phyloP scores from a whole-genome alignment of 2,329 filamentous ascomycete species.

The Malbranchea cinnamomea region DNA sequence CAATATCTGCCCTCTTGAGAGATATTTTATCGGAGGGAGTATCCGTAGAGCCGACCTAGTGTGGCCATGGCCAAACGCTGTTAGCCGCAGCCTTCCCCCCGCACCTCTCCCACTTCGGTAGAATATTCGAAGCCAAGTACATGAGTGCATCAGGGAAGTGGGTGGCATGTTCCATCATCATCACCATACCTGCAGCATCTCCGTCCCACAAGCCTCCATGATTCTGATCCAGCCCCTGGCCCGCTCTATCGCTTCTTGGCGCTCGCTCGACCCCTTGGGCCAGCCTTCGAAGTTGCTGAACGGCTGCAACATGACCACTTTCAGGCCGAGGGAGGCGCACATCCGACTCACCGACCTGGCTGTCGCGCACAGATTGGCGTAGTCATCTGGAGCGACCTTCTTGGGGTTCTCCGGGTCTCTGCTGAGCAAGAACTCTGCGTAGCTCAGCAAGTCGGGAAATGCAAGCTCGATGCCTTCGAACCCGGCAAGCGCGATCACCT shows the following conservation, averaged over 20 bases:
- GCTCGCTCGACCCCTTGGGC: conserved; percentile 41
- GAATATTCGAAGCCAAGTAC: conserved; percentile 4
- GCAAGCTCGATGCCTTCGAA: conserved; percentile 57
- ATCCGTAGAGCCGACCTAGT: conserved; percentile 48
- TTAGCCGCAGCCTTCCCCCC: too few species aligned
- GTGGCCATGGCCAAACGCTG: too few species aligned
- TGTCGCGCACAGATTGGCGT: conserved; percentile 40
- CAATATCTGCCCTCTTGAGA: conserved; percentile 35
- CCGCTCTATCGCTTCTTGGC: conserved; percentile 46
- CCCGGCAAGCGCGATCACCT: conserved; percentile 25
- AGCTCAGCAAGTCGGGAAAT: conserved; percentile 55
- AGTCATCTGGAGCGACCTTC: conserved; percentile 46
- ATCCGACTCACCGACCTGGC: conserved; percentile 40
- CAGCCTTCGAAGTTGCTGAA: conserved; percentile 69
- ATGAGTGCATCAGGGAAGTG: not conserved
- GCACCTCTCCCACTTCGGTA: too few species aligned
- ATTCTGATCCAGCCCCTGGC: conserved; percentile 54
- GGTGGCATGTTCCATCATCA: not conserved
- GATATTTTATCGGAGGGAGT: conserved; percentile 39
- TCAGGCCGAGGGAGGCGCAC: conserved; percentile 39
- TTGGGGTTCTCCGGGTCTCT: too few species aligned
- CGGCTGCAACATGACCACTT: conserved; percentile 58
- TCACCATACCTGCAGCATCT: conserved; percentile 49
- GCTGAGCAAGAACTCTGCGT: conserved; percentile 39
- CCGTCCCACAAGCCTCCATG: conserved; percentile 54